These are phyloP conservation scores for Larix kaempferi DNA, from an alignment of 75 land plant genomes.

Conservation along the genomic window DNA sequence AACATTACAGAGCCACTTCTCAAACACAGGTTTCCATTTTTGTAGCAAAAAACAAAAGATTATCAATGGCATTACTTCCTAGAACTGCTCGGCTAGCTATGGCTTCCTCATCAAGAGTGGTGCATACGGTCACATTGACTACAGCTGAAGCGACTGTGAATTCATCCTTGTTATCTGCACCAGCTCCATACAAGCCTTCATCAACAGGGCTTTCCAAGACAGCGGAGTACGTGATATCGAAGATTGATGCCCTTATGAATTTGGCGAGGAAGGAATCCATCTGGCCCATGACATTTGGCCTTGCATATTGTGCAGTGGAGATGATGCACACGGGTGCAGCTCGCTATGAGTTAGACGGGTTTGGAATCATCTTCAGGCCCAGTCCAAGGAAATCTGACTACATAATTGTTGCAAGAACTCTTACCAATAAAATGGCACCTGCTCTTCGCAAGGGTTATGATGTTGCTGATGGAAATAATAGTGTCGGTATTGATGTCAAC, in stretches of 20 bases:
- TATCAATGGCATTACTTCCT: too few relatives aligned
- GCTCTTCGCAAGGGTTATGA: slow-evolving; percentile 87
- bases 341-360: slow-evolving; percentile 86
- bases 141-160: slow-evolving; percentile 9
- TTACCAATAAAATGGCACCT: slow-evolving; percentile 99
- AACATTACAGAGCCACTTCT: too few relatives aligned
- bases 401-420: slow-evolving; percentile 97
- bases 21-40: too few relatives aligned
- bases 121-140: slow-evolving; percentile 25
- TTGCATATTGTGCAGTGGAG: slow-evolving; percentile 98
- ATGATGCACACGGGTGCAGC: slow-evolving; percentile 99
- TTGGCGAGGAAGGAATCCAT: slow-evolving; percentile 92
- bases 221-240: slow-evolving; percentile 90
- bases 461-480: not conserved
- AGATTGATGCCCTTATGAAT: slow-evolving; percentile 89
- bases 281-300: slow-evolving; percentile 99
- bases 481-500: too few relatives aligned
- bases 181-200: slow-evolving; percentile 22
- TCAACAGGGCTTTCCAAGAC: slow-evolving; percentile 44
- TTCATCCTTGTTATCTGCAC: slow-evolving; percentile 18
- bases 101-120: too few relatives aligned
- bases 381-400: slow-evolving; percentile 96
- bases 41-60: too few relatives aligned
- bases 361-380: slow-evolving; percentile 94
- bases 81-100: too few relatives aligned